phyloP scores from a whole-genome alignment of 1,284 basidiomycete species.

The Leccinum subrobustum region DNA sequence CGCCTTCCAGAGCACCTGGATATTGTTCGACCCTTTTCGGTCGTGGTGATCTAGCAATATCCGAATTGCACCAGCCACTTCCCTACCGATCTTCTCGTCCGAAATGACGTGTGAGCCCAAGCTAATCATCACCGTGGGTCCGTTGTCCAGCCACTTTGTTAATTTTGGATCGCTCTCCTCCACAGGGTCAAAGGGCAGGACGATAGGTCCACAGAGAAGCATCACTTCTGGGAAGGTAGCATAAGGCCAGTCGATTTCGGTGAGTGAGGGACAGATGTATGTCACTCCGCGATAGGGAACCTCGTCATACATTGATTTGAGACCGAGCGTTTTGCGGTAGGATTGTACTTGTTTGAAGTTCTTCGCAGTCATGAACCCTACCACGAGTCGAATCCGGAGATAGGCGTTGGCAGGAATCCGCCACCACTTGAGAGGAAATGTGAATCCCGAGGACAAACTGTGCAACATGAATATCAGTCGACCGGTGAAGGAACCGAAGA shows the following conservation, averaged over 20 bases:
- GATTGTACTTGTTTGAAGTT: neutral
- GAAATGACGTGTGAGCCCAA: slow-evolving; percentile 1
- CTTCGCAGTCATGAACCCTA: neutral
- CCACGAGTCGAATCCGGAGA: neutral
- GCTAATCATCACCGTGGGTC: slow-evolving; percentile 10
- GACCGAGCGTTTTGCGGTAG: slow-evolving; percentile 2
- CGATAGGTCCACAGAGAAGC: slow-evolving; percentile 9
- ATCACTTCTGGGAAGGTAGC: neutral
- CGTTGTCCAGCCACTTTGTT: slow-evolving; percentile 12
- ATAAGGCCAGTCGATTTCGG: neutral
- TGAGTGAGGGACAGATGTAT: slow-evolving; percentile 6
- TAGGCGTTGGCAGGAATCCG: slow-evolving; percentile 7
- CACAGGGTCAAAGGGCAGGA: slow-evolving; percentile 11
- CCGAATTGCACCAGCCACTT: slow-evolving; percentile 5
- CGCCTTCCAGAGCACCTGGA: slow-evolving; percentile 13
- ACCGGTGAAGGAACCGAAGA: neutral
- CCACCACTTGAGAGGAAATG: slow-evolving; percentile 13
- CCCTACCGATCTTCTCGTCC: neutral
- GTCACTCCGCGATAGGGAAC: neutral
- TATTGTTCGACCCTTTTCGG: neutral
- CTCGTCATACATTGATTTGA: neutral
- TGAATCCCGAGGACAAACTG: slow-evolving; percentile 6
- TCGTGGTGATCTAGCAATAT: slow-evolving; percentile 9
- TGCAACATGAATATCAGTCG: neutral
- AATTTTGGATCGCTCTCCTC: slow-evolving; percentile 11